These are phyloP conservation scores for Ambrosiella cleistominuta DNA, from an alignment of 2,329 filamentous ascomycete species.

Conservation along the genomic window DNA sequence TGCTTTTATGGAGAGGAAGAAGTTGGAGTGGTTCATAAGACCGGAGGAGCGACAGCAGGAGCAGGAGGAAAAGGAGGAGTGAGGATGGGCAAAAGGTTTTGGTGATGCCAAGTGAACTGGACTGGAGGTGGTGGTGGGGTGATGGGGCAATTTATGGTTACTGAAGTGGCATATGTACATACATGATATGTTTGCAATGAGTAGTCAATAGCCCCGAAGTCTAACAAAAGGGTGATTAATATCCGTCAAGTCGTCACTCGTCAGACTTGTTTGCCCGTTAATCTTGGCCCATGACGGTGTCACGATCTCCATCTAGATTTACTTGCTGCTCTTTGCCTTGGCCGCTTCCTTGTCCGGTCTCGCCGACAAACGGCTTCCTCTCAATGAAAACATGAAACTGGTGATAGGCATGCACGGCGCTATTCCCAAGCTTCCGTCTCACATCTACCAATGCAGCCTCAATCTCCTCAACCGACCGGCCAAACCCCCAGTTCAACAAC, in stretches of 20 bases:
- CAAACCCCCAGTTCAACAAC: slow-evolving; percentile 25
- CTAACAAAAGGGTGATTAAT: too few relatives aligned
- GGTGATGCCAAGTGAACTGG: neutral
- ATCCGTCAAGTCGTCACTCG: too few relatives aligned
- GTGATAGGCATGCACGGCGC: slow-evolving; percentile 30
- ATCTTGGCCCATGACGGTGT: slow-evolving; percentile 1
- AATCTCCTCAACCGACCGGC: slow-evolving; percentile 27
- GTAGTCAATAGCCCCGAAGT: too few relatives aligned
- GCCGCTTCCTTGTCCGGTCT: neutral
- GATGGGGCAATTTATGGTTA: too few relatives aligned
- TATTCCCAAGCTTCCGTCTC: slow-evolving; percentile 29
- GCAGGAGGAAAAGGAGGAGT: neutral
- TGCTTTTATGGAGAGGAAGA: slow-evolving; percentile 40
- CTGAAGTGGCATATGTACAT: too few relatives aligned
- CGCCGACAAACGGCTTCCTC: slow-evolving; percentile 26
- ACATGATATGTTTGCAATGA: too few relatives aligned
- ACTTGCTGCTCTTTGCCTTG: too few relatives aligned
- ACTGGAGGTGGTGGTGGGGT: neutral
- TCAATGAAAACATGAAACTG: slow-evolving; percentile 33
- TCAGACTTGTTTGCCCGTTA: neutral
- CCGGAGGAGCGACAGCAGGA: slow-evolving; percentile 11
- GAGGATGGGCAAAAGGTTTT: neutral
- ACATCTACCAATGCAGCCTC: slow-evolving; percentile 35
- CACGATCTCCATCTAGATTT: neutral
- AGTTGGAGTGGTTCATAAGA: slow-evolving; percentile 29